Conservation (phyloP, 2,329 filamentous ascomycete genomes). For the Iodosphaeria phyllophila region DNA sequence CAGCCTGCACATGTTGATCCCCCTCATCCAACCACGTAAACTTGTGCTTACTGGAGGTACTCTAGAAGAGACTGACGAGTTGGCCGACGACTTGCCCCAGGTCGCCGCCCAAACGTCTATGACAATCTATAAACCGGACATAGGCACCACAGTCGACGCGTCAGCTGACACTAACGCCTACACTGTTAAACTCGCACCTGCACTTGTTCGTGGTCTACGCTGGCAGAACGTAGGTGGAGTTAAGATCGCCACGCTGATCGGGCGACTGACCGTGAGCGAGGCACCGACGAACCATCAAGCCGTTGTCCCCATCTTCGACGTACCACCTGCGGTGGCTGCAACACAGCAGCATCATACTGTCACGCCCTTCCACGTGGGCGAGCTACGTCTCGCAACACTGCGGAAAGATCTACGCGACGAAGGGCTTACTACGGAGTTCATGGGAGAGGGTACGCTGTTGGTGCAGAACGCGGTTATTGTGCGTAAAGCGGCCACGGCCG, state of each 20-base stretch:
- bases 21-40: slow-evolving; percentile 83
- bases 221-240: slow-evolving; percentile 90
- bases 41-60: slow-evolving; percentile 79
- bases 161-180: slow-evolving; percentile 97
- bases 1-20: slow-evolving; percentile 85
- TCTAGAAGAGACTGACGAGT: slow-evolving; percentile 54
- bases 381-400: slow-evolving; percentile 75
- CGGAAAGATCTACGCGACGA: slow-evolving; percentile 64
- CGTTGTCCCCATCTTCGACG: slow-evolving; percentile 16
- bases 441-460: slow-evolving; percentile 79
- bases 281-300: too few species aligned
- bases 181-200: slow-evolving; percentile 77
- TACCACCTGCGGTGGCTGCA: slow-evolving; percentile 7
- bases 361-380: slow-evolving; percentile 83
- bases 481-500: slow-evolving; percentile 63
- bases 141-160: slow-evolving; percentile 64
- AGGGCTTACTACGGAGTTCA: slow-evolving; percentile 79
- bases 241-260: slow-evolving; percentile 84
- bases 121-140: slow-evolving; percentile 64
- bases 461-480: slow-evolving; percentile 81
- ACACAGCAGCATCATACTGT: slow-evolving; percentile 49
- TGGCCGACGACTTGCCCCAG: slow-evolving; percentile 66
- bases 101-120: slow-evolving; percentile 36
- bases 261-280: slow-evolving; percentile 23
- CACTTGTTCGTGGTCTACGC: slow-evolving; percentile 67